Evolutionary conservation across 2,329 filamentous ascomycete genomes (phyloP).

Genomic region (Alternaria brassicicola): DNA sequence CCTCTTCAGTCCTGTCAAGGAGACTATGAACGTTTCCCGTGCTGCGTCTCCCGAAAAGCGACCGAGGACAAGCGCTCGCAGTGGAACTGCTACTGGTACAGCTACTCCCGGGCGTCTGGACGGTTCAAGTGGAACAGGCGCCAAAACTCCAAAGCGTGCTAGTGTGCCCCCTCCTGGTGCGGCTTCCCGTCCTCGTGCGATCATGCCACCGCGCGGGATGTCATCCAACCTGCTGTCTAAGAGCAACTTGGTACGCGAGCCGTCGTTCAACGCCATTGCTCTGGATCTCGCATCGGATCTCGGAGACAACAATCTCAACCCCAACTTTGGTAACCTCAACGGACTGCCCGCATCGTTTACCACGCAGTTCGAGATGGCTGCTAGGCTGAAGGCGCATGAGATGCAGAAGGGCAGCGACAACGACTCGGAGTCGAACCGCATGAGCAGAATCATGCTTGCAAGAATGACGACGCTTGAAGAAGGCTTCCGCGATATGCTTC

Average conservation of each 20-base stretch:
- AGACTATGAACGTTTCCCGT: slow-evolving; percentile 47
- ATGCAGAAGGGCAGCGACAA: slow-evolving; percentile 31
- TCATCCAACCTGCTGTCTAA: slow-evolving; percentile 61
- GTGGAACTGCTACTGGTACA: slow-evolving; percentile 41
- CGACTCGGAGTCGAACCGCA: slow-evolving; percentile 45
- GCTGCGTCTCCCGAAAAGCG: slow-evolving; percentile 40
- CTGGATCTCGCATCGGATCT: slow-evolving; percentile 77
- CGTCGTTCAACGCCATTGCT: slow-evolving; percentile 67
- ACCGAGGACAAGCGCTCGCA: slow-evolving; percentile 38
- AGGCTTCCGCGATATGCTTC: slow-evolving; percentile 84
- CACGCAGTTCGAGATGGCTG: slow-evolving; percentile 62
- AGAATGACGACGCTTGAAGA: slow-evolving; percentile 94
- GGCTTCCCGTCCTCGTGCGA: slow-evolving; percentile 39
- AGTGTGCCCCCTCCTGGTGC: slow-evolving; percentile 28
- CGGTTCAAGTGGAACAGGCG: slow-evolving; percentile 28
- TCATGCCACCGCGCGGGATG: slow-evolving; percentile 57
- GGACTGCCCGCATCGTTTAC: slow-evolving; percentile 77
- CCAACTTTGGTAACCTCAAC: slow-evolving; percentile 65
- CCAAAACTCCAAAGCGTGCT: slow-evolving; percentile 54
- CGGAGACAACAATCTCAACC: slow-evolving; percentile 65
- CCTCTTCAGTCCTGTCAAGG: slow-evolving; percentile 71
- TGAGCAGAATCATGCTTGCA: slow-evolving; percentile 79
- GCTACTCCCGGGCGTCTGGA: slow-evolving; percentile 41
- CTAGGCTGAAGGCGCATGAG: slow-evolving; percentile 32
- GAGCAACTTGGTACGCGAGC: slow-evolving; percentile 55